A percentile compares a stretch with the other conserved stretches of the same genome.
Conservation (phyloP, 2,329 filamentous ascomycete genomes). For the Didymella lethalis region DNA sequence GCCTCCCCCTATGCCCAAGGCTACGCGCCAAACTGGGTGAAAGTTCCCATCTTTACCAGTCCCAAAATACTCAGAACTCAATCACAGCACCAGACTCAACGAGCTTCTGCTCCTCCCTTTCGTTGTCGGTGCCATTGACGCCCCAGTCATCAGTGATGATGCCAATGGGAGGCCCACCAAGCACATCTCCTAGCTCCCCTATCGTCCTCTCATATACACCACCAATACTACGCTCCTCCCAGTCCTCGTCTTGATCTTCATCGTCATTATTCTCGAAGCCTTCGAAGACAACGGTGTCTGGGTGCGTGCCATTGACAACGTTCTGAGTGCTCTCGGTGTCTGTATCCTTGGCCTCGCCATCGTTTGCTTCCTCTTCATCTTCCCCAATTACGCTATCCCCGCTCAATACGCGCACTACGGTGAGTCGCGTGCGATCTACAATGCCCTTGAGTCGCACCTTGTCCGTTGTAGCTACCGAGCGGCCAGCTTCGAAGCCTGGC, state of each 20-base stretch:
- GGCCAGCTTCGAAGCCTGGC: conserved; percentile 72
- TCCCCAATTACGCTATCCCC: conserved; percentile 57
- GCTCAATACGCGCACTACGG: conserved; percentile 73
- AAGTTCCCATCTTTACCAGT: too few relatives aligned
- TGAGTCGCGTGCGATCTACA: conserved; percentile 76
- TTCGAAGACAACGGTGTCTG: conserved; percentile 39
- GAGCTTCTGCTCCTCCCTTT: conserved; percentile 23
- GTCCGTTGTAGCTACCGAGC: conserved; percentile 77
- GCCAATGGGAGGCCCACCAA: conserved; percentile 62
- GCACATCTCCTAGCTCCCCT: conserved; percentile 72
- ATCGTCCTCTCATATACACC: conserved; percentile 83
- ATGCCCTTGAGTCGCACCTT: conserved; percentile 87
- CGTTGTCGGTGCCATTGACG: conserved; percentile 19
- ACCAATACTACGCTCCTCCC: conserved; percentile 53
- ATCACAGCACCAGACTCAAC: conserved; percentile 25
- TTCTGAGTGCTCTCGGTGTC: conserved; percentile 40
- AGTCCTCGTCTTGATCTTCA: conserved; percentile 52
- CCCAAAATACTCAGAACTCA: conserved; percentile 15
- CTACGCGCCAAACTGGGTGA: too few relatives aligned
- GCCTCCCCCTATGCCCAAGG: background rate
- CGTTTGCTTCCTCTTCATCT: conserved; percentile 33
- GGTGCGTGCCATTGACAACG: conserved; percentile 27
- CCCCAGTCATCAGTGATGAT: conserved; percentile 55
- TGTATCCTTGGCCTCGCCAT: conserved; percentile 34
- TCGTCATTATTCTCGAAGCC: conserved; percentile 55